Evolutionary conservation across 139 green algal genomes (phyloP), one percentile per base, ranked within the genome.

Genomic region (Chlamydomonas sp.): DNA sequence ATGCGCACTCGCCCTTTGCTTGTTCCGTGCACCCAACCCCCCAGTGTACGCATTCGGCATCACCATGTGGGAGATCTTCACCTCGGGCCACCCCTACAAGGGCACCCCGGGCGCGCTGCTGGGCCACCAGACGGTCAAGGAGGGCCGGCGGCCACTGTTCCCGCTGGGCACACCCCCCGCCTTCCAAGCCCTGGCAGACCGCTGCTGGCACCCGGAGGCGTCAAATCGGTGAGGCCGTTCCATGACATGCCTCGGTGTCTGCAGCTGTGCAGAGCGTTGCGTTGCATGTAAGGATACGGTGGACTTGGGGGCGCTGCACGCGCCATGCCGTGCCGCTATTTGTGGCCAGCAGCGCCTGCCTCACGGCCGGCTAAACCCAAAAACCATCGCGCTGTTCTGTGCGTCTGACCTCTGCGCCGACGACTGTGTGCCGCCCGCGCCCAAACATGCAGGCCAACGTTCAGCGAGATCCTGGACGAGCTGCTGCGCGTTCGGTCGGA

Each of bases 21-120:
- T 49, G 31, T 49, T 49, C 31, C 31, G 7, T 61, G 4, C 8
- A 60, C 60, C 60, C 12, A n/a, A 16, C 5, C n/a, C 31, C 58
- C 57, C 80, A 85, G 85, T 91, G 79, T 91, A 88, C 63, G 80
- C 82, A 1, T 93, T 91, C 84, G 91, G 89, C 78, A 90, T 93
- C 83, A 91, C 87, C 0, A 78, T 91, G 61, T 94, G 89, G 89
- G 91, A 94, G 83, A 85, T 94, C 16, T 92, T 89, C 89, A 94
- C 91, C 31, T 66, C 77, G 20, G 87, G 87, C n/a, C 85, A 87
- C 9, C 76, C 91, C 1, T 94, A 92, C 81, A 17, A 85, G 4
- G 85, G 83, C 79, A 88, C 90, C 1, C 90, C 90, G 4, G 77
- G 77, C 5, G 88, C 88, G 9, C 83, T 93, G 77, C 78, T 93